Base-by-base conservation (phyloP, 208 protist species). In the Trypanosoma grayi region DNA sequence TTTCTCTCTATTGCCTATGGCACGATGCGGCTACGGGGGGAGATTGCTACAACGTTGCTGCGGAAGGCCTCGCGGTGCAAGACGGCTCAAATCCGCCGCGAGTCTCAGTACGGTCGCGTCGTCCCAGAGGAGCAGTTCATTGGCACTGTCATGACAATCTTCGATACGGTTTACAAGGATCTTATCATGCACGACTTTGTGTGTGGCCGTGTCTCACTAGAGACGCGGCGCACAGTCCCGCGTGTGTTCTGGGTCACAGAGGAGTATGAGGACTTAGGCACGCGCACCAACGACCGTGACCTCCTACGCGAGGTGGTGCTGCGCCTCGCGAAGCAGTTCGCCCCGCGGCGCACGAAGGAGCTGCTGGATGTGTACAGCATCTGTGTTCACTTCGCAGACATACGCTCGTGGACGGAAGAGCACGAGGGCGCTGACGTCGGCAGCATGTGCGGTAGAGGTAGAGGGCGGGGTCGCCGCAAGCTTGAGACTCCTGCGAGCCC, bases 51-150 rank as follows among this genome's bases (percentile, higher is more conserved):
- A 27, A 58, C 68, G 3, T 59, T 91, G 6, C 25, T 77, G 39
- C 43, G 48, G 7, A 70, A 70, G 30, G 47, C 22, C 0, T 10
- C 64, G 13, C 13, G 56, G 11, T 61, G 54, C 40, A 43, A 66
- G 60, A 16, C 69, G 18, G 30, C 22, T 53, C 18, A 82, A 75
- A 28, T 58, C 79, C 24, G 64, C 11, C 44, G 64, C 8, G 64
- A 43, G 20, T 80, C 44, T 11, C 60, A 64, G 16, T 91, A 81
- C 60, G 87, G 87, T 34, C 81, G 87, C 9, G 61, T 94, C 7
- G 60, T 73, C 24, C 75, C 66, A 1, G 82, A 88, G 16, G 77
- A 61, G 27, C 61, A 85, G 37, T 75, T 94, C 37, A 20, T 84
- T n/a, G 53, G 71, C 6, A 52, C 46, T 6, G 64, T 75, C 0